Conservation (phyloP, 1,284 basidiomycete species). For the Gymnopus androsaceus region DNA sequence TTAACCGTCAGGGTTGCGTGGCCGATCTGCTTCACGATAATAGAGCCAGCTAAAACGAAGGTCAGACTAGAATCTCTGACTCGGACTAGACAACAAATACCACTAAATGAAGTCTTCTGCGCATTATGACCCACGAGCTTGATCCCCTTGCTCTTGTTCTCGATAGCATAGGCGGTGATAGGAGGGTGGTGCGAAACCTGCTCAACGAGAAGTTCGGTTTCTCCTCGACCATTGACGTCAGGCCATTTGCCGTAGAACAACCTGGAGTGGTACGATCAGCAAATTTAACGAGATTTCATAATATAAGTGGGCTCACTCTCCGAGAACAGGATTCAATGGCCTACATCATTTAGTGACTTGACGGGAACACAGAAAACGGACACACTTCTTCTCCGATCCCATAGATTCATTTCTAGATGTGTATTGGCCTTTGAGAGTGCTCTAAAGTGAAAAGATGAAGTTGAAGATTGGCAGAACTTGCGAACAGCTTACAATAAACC, state of each 20-base stretch:
- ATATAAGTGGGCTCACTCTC: conserved; percentile 61
- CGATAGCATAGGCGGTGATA: conserved; percentile 84
- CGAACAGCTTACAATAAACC: conserved; percentile 76
- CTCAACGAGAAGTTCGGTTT: conserved; percentile 88
- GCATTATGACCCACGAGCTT: conserved; percentile 88
- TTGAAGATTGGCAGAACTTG: too few relatives aligned
- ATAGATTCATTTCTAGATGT: conserved; percentile 90
- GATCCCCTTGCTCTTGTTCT: conserved; percentile 82
- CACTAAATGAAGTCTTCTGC: conserved; percentile 93
- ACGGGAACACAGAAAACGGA: conserved; percentile 17
- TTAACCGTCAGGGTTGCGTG: conserved; percentile 84
- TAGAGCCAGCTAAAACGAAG: conserved; percentile 53
- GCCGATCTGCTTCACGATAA: conserved; percentile 93
- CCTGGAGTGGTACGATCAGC: conserved; percentile 36
- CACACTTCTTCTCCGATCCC: conserved; percentile 95
- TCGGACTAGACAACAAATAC: conserved; percentile 39
- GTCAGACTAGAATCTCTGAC: conserved; percentile 6
- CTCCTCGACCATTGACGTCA: conserved; percentile 75
- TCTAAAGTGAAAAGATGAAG: conserved; percentile 40
- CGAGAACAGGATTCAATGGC: conserved; percentile 94
- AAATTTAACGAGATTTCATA: conserved; percentile 5
- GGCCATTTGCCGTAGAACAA: conserved; percentile 95
- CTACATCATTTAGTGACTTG: conserved; percentile 36
- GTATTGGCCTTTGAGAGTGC: conserved; percentile 93
- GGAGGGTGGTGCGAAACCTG: conserved; percentile 97